phyloP scores from a whole-genome alignment of 2,329 filamentous ascomycete species.

The Pyrenophora tritici-repentis region DNA sequence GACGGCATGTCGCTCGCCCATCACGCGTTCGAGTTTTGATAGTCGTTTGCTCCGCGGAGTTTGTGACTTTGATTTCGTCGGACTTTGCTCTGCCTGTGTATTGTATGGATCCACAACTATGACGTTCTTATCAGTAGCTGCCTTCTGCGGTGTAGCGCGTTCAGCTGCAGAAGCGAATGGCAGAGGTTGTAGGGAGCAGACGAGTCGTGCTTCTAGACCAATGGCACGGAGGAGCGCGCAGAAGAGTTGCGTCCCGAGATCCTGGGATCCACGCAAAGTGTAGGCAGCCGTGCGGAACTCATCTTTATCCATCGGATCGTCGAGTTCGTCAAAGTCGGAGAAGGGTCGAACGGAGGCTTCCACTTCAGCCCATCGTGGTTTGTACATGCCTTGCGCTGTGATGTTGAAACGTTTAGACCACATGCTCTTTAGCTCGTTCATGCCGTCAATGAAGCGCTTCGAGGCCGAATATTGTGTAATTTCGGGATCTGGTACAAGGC shows the following conservation, averaged over 20 bases:
- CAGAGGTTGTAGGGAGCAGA: slow-evolving; percentile 87
- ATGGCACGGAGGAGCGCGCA: slow-evolving; percentile 82
- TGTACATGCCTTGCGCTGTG: slow-evolving; percentile 58
- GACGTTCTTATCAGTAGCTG: slow-evolving; percentile 24
- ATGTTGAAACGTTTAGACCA: slow-evolving; percentile 74
- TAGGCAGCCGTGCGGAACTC: slow-evolving; percentile 76
- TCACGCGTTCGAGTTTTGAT: slow-evolving; percentile 39
- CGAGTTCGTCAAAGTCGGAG: slow-evolving; percentile 62
- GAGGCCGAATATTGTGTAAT: slow-evolving; percentile 76
- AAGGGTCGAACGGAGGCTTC: slow-evolving; percentile 61
- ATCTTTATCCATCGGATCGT: slow-evolving; percentile 68
- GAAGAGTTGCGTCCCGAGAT: slow-evolving; percentile 87
- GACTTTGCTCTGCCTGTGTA: slow-evolving; percentile 18
- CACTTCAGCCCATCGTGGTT: slow-evolving; percentile 71
- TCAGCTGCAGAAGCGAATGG: slow-evolving; percentile 61
- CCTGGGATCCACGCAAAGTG: slow-evolving; percentile 77
- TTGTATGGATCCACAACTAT: slow-evolving; percentile 43
- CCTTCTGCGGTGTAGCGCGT: slow-evolving; percentile 35
- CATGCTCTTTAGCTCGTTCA: slow-evolving; percentile 69
- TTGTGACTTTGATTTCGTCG: slow-evolving; percentile 25
- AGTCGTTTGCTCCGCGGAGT: slow-evolving; percentile 35
- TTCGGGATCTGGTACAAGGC: slow-evolving; percentile 69
- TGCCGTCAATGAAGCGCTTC: slow-evolving; percentile 76
- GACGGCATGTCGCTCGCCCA: slow-evolving; percentile 36
- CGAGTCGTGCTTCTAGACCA: slow-evolving; percentile 80